Evolutionary conservation across 2,329 filamentous ascomycete genomes (phyloP).

Genomic region (Fusarium kyushuense): DNA sequence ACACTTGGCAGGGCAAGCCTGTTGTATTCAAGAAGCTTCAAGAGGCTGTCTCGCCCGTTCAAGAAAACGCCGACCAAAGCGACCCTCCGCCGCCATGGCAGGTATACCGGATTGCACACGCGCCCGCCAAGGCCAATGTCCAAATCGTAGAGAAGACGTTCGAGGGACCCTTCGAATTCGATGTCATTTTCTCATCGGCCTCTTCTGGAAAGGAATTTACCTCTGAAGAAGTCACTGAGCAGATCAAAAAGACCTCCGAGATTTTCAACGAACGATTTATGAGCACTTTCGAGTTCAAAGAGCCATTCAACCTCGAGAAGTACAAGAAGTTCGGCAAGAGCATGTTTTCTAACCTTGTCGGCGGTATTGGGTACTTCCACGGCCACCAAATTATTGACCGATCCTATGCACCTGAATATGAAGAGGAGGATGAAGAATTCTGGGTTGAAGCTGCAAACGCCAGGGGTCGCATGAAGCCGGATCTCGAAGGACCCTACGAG

Average conservation of each 20-base stretch:
- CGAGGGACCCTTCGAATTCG: conserved; percentile 90
- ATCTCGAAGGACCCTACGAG: conserved; percentile 84
- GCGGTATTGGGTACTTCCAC: conserved; percentile 95
- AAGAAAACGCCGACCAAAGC: conserved; percentile 64
- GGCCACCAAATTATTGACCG: conserved; percentile 90
- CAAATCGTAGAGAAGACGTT: conserved; percentile 94
- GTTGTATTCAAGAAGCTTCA: conserved; percentile 68
- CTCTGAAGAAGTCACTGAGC: conserved; percentile 74
- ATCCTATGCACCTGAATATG: conserved; percentile 91
- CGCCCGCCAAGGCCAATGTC: conserved; percentile 78
- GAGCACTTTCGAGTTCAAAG: conserved; percentile 72
- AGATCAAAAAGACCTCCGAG: conserved; percentile 74
- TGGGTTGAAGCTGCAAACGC: conserved; percentile 93
- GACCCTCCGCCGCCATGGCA: conserved; percentile 87
- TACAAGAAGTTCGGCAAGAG: conserved; percentile 86
- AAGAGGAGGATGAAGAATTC: conserved; percentile 94
- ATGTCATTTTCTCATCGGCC: conserved; percentile 87
- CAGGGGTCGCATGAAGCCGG: conserved; percentile 73
- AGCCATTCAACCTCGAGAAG: conserved; percentile 79
- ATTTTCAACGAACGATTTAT: conserved; percentile 81
- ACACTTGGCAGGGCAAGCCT: conserved; percentile 86
- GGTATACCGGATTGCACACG: conserved; percentile 81
- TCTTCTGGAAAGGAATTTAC: conserved; percentile 70
- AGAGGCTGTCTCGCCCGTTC: conserved; percentile 62
- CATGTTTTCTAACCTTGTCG: conserved; percentile 93